Evolutionary conservation across 768 basidiomycete genomes (phyloP), one percentile per base, ranked within the genome.

Genomic region (Plicaturopsis crispa): DNA sequence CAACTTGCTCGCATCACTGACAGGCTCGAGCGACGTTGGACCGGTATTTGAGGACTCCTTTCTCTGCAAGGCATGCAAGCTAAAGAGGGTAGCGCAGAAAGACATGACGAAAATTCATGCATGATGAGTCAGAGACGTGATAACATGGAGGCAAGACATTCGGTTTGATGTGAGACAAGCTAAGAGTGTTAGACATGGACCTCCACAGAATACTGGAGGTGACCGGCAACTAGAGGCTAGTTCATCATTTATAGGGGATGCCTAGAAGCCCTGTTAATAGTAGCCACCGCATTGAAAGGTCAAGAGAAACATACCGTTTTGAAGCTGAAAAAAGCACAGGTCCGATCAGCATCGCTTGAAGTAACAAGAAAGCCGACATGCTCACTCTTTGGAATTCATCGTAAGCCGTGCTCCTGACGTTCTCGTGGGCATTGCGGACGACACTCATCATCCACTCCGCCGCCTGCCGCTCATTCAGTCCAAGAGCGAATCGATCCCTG

Each of bases 381-480:
- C 85, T 55, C 46, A 88, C 86, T 57, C 86, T 63, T 61, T 96
- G 92, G 66, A 94, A 99, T 53, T 92, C 89, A 52, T 98, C 96
- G 51, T 99, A 98, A 0, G 85, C 85, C 5, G 85, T 91, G 52
- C 87, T 91, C 49, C 94, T 70, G 40, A 90, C 73, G 55, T 98
- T 98, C 65, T 97, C 93, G 52, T 93, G 86, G 1, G 96, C 96
- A 52, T 98, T 93, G 44, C 78, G 77, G 34, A 97, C 80, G 26
- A 89, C 69, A 12, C 78, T 67, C 70, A 87, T 73, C 92, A 98
- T 97, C 60, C 73, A 93, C 31, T 94, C 89, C 1, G 93, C 94
- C 7, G 94, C 96, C 43, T 89, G 84, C 33, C 87, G 72, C 52
- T 99, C 96, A 39, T 75, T 83, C 38, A 94, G 56, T 17, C 80